Evolutionary conservation across 1,284 basidiomycete species (phyloP).

Genomic region (Acaromyces ingoldii): DNA sequence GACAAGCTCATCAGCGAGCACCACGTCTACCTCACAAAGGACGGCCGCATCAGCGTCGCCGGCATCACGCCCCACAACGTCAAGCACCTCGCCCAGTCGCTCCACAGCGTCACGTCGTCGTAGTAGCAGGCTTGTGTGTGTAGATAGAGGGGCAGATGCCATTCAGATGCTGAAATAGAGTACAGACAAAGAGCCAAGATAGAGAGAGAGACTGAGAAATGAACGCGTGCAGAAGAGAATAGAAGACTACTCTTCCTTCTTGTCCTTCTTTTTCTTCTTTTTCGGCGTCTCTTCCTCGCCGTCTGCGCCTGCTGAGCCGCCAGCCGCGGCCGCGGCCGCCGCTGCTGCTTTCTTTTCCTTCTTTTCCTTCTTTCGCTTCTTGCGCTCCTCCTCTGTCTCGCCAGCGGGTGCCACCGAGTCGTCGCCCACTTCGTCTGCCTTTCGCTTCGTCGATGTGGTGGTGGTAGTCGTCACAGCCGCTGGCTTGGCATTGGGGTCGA

Average conservation of each 20-base stretch:
- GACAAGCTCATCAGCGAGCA: constrained; percentile 48
- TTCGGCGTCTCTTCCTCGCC: constrained; percentile 33
- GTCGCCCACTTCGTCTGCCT: constrained; percentile 36
- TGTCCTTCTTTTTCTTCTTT: constrained; percentile 43
- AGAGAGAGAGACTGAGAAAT: too few relatives aligned
- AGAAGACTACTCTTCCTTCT: constrained; percentile 31
- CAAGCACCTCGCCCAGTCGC: constrained; percentile 45
- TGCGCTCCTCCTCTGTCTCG: constrained; percentile 48
- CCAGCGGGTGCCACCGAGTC: constrained; percentile 17
- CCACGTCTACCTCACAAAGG: constrained; percentile 52
- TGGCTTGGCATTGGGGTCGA: background rate
- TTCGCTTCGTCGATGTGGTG: constrained; percentile 19
- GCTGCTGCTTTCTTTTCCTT: constrained; percentile 49
- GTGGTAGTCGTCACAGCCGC: constrained; percentile 19
- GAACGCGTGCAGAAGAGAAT: background rate
- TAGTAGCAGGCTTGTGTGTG: too few relatives aligned
- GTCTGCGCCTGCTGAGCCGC: constrained; percentile 10
- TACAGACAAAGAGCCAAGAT: background rate
- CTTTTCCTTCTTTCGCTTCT: constrained; percentile 50
- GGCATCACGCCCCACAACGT: constrained; percentile 50
- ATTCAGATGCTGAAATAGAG: too few relatives aligned
- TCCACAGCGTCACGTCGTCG: constrained; percentile 45
- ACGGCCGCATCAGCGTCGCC: constrained; percentile 51
- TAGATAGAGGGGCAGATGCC: too few relatives aligned
- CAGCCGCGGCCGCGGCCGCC: constrained; percentile 31